These are phyloP conservation scores for Pisolithus sp. DNA, from an alignment of 768 basidiomycete species.

Conservation along the genomic window DNA sequence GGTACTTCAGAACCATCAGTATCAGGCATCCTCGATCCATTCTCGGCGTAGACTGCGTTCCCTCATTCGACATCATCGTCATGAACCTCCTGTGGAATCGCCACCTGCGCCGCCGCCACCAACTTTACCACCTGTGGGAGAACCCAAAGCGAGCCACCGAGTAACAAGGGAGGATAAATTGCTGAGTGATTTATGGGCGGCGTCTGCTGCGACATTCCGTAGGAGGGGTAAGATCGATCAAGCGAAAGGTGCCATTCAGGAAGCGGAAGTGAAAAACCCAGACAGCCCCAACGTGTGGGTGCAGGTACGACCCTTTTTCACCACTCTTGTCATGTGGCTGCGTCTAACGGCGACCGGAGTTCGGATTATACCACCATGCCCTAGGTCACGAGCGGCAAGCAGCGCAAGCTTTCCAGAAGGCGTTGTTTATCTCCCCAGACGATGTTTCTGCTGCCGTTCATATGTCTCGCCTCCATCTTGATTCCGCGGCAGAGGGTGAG, in stretches of 20 bases:
- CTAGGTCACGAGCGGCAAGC: constrained; percentile 55
- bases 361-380: constrained; percentile 68
- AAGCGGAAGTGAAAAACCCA: constrained; percentile 87
- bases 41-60: constrained; percentile 60
- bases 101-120: constrained; percentile 30
- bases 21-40: constrained; percentile 80
- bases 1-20: constrained; percentile 52
- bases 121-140: constrained; percentile 28
- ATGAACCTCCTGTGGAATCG: constrained; percentile 26
- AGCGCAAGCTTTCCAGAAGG: constrained; percentile 75
- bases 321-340: not conserved
- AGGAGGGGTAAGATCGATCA: constrained; percentile 87
- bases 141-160: constrained; percentile 26
- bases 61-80: constrained; percentile 30
- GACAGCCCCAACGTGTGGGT: constrained; percentile 90
- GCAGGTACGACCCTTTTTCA: constrained; percentile 50
- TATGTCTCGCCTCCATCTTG: constrained; percentile 71
- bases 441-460: constrained; percentile 75
- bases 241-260: constrained; percentile 84
- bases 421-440: constrained; percentile 78
- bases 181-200: constrained; percentile 85
- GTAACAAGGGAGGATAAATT: constrained; percentile 58
- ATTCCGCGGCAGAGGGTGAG: constrained; percentile 11
- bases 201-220: constrained; percentile 91
- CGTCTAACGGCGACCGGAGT: constrained; percentile 33